Base-by-base conservation (phyloP, 2,329 filamentous ascomycete genomes). In the Cordyceps pruinosa region DNA sequence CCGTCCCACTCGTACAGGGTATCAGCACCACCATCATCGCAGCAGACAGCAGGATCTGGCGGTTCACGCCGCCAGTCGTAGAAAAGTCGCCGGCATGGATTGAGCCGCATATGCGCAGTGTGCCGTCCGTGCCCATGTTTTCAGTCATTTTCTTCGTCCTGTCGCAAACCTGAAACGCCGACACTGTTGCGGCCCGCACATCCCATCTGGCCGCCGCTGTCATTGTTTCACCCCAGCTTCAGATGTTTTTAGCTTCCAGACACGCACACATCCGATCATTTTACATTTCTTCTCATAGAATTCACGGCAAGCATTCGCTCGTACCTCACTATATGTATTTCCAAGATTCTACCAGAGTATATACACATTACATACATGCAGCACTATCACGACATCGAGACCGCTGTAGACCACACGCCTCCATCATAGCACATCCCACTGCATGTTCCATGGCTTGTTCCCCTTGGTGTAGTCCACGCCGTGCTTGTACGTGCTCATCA, bases 401-500 rank as follows among this genome's bases (percentile, higher is more conserved):
- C 6, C 19, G 23, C 6, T 23, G 37, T 41, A 21, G 37, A 17
- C 17, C 10, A 41, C 8, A n/a, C n/a, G n/a, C 2, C 19, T 12
- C 12, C 39, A 41, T 60, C 62, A 70, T 37, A 73, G 58, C 35
- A 65, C 65, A 60, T 74, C 73, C 74, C 74, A 75, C 57, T 68
- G 66, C 44, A 64, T 70, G 42, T 73, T 69, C 81, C 80, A 84
- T 26, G 81, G 80, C 64, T 78, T 75, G 56, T 78, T 81, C 26
- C 75, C 74, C 60, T 72, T 66, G 17, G 71, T 70, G 32, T 77
- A 76, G 57, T 79, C 75, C 44, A 78, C 69, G 5, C 86, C 86
- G 67, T 88, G 85, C 68, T 81, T 83, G 69, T 90, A 92, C 58
- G 69, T 73, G 59, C 79, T 80, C 59, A 79, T 73, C 65, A 92